phyloP scores from a whole-genome alignment of 2,329 filamentous ascomycete genomes.

The Colletotrichum truncatum region DNA sequence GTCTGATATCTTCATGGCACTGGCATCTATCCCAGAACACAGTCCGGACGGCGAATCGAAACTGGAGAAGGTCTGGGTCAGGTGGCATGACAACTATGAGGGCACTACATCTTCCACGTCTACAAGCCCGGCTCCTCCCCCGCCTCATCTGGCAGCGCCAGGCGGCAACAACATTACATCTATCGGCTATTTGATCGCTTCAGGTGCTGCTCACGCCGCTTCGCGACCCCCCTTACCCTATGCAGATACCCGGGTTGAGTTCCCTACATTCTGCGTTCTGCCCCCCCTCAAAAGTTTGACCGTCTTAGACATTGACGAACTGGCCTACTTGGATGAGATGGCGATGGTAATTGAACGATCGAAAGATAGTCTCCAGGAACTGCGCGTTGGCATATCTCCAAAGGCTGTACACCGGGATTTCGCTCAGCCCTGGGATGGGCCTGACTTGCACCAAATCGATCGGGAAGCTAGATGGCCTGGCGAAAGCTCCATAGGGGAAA shows the following conservation, averaged over 20 bases:
- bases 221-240: conserved; percentile 53
- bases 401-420: conserved; percentile 59
- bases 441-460: conserved; percentile 71
- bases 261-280: conserved; percentile 82
- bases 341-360: conserved; percentile 79
- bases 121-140: conserved; percentile 36
- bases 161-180: conserved; percentile 49
- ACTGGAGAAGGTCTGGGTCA: conserved; percentile 79
- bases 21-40: conserved; percentile 75
- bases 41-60: conserved; percentile 68
- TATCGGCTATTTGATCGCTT: conserved; percentile 48
- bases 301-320: conserved; percentile 83
- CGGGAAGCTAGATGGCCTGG: conserved; percentile 65
- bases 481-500: conserved; percentile 66
- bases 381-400: conserved; percentile 76
- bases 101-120: conserved; percentile 44
- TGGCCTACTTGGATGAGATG: conserved; percentile 87
- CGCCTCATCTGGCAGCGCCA: conserved; percentile 36
- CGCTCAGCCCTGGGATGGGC: conserved; percentile 70
- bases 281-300: conserved; percentile 78
- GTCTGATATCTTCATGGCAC: conserved; percentile 81
- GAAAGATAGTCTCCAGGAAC: conserved; percentile 70
- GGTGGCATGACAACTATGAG: conserved; percentile 81
- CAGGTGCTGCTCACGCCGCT: conserved; percentile 39
- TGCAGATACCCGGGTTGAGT: conserved; percentile 71